These are phyloP conservation scores for Hordeum marinum DNA, from an alignment of 176 grass and related monocot genomes.

Conservation along the genomic window DNA sequence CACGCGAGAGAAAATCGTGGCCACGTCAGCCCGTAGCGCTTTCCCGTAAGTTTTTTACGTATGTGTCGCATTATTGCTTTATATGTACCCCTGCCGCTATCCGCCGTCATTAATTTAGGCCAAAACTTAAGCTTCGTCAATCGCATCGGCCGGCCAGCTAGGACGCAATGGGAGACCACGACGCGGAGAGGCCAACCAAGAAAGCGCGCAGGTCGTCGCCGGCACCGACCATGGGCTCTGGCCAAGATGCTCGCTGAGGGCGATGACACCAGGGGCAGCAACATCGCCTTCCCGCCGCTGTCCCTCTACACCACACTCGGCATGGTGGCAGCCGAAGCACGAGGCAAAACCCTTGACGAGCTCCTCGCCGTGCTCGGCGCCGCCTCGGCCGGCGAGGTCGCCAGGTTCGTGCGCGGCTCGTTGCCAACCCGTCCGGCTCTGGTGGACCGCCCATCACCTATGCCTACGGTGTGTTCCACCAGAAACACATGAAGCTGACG, in stretches of 20 bases:
- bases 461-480: constrained; percentile 18
- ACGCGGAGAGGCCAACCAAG: background rate
- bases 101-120: background rate
- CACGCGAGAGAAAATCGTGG: background rate
- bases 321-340: background rate
- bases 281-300: constrained; percentile 34
- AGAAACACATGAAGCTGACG: background rate
- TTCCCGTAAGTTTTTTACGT: too few relatives aligned
- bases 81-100: too few relatives aligned
- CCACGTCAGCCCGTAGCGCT: background rate
- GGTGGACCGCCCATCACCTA: background rate
- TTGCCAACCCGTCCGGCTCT: too few relatives aligned
- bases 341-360: background rate
- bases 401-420: background rate
- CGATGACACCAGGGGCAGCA: background rate
- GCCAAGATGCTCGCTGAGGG: background rate
- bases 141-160: background rate
- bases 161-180: background rate
- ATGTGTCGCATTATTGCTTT: too few relatives aligned
- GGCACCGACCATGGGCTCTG: background rate
- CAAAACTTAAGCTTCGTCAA: background rate
- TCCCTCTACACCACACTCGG: constrained; percentile 23
- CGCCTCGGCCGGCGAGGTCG: background rate
- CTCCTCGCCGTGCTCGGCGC: constrained; percentile 20
- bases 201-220: background rate